phyloP scores from a whole-genome alignment of 441 rosid species.

The Syzygium syzygioides region DNA sequence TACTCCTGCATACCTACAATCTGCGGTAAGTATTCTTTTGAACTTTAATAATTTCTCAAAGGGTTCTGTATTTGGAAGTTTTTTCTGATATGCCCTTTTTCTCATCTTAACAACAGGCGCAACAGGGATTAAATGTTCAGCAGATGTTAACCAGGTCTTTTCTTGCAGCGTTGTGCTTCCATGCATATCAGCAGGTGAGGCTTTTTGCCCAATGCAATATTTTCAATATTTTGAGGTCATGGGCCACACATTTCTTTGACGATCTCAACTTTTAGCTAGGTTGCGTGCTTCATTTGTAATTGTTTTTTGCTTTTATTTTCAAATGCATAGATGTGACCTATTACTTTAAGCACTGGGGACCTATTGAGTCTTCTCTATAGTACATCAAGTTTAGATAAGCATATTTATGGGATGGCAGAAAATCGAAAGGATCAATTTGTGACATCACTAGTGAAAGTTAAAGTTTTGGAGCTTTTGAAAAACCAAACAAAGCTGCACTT shows the following conservation, averaged over 20 bases:
- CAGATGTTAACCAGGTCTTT: constrained; percentile 58
- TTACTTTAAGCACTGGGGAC: background rate
- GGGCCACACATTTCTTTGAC: background rate
- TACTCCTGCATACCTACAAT: constrained; percentile 74
- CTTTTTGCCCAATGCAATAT: background rate
- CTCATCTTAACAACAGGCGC: constrained; percentile 22
- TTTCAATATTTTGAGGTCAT: background rate
- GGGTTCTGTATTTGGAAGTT: background rate
- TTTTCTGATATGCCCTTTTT: constrained; percentile 2
- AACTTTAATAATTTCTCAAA: background rate
- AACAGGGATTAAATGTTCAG: constrained; percentile 77
- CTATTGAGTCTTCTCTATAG: background rate
- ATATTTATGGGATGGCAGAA: background rate
- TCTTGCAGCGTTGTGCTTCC: constrained; percentile 87
- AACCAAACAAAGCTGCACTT: background rate
- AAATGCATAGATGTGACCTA: background rate
- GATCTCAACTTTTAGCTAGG: background rate
- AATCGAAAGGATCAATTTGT: background rate
- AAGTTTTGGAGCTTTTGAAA: rapidly evolving
- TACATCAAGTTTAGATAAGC: background rate
- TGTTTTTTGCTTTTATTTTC: background rate
- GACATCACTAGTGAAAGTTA: background rate
- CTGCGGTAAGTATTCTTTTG: constrained; percentile 59
- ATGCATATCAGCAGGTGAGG: constrained; percentile 96
- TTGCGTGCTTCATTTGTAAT: background rate